Evolutionary conservation across 2,329 filamentous ascomycete genomes (phyloP), one percentile per base, ranked within the genome.

Genomic region (Fusarium liriodendri): DNA sequence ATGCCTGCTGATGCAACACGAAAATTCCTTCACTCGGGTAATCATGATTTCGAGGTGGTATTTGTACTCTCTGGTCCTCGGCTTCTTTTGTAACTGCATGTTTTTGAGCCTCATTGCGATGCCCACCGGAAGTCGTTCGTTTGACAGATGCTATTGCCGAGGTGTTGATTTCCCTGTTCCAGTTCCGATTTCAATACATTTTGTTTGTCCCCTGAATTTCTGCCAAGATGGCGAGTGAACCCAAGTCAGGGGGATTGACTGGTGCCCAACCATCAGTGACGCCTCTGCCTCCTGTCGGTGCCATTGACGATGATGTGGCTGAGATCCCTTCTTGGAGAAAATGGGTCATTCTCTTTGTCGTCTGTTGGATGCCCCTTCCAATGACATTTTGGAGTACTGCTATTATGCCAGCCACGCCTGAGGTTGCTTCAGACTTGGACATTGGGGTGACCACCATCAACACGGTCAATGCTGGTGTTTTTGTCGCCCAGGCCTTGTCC

Each of bases 311-410:
- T 27, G 60, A 73, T 9, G 77, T 68, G 1, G 72, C 66, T 2
- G 67, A 76, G 8, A 69, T 78, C 3, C 73, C 77, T 0, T 37
- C 71, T 0, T 78, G 77, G 77, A 61, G 77, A n/a, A 79, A 75
- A 70, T 79, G 77, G 76, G 65, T 79, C 1, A 78, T 78, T 13
- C 75, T 78, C 16, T 78, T 78, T 20, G 77, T 78, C 6, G 77
- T 78, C 11, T 78, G 77, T 8, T 78, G 77, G 77, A 78, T 78
- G 77, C 76, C 77, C 1, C 66, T 78, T 5, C 77, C 77, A 11
- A 79, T 78, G 77, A 78, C 77, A 2, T 79, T 78, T 55, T 78
- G 77, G 77, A 75, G 77, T 38, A 78, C 77, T 0, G 75, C 77
- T 1, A 74, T 79, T 6, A 77, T 78, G 77, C 76, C 77, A 3